Base-by-base conservation (phyloP, 805 yeast genomes). In the Tetrapisispora taiwanensis region DNA sequence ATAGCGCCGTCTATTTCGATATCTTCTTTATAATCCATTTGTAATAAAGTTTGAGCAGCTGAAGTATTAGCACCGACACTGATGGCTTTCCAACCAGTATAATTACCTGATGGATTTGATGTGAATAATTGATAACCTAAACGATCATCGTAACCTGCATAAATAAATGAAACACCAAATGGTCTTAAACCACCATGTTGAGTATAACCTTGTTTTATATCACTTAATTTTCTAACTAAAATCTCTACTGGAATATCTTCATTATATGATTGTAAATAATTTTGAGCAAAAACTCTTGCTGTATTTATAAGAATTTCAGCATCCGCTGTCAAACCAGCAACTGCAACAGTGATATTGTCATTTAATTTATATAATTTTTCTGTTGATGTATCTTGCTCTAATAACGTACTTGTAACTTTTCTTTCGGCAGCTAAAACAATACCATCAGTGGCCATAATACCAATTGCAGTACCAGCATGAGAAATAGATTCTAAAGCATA, bases 171-270 rank as follows among this genome's bases (percentile, higher is more conserved):
- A 34, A 92, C 98, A 58, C 99, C 98, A 63, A 88, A 92, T 18
- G 99, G 99, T 66, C 99, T 82, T 58, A 92, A 75, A 31, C 98
- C 98, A 61, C 99, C 99, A 61, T 85, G 95, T 66, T 92, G 99
- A 7, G 99, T 92, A 66, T 92, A 92, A 10, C 97, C 96, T 65
- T 92, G 99, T 66, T 92, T 92, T 50, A 86, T 76, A 66, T 92
- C 95, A 69, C 97, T 88, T 50, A 92, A 73, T 51, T 83, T 74
- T 60, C 86, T 85, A 51, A 92, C 96, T 51, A 92, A 76, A 44
- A 81, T 73, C 65, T 88, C 97, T 46, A 90, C 84, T n/a, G 97
- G 97, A 41, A 90, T 84, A 50, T 88, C 88, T 66, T 88, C 95
- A 60, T 84, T 84, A 66, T 88, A 92, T 15, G 84, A 77, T 63